A percentile compares a stretch with the other conserved stretches of the same genome.
phyloP scores from a whole-genome alignment of 331 rosid genomes.

The Pyracantha coccinea region DNA sequence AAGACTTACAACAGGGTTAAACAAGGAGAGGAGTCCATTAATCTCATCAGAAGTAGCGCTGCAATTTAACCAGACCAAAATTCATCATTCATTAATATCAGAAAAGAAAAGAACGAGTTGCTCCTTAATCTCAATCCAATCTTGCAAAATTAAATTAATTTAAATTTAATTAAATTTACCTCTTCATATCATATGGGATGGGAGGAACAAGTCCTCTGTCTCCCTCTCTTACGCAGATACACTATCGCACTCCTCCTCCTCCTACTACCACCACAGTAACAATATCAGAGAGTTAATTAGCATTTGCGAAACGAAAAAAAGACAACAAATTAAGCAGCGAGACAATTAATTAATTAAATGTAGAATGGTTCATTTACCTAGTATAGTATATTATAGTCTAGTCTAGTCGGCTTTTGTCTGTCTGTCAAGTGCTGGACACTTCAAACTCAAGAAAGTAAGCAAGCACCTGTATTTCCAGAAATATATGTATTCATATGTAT shows the following conservation, averaged over 20 bases:
- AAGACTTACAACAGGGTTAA: not conserved
- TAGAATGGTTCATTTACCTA: not conserved
- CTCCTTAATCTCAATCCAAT: not conserved
- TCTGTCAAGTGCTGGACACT: not conserved
- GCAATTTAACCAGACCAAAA: not conserved
- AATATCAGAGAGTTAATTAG: too few relatives aligned
- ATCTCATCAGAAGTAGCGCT: not conserved
- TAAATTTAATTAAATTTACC: not conserved
- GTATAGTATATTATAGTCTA: not conserved
- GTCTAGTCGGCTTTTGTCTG: not conserved
- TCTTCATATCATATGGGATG: not conserved
- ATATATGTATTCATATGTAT: not conserved
- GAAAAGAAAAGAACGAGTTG: not conserved
- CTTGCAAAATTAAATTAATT: not conserved
- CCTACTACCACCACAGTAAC: too few relatives aligned
- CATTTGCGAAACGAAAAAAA: too few relatives aligned
- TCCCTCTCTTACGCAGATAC: too few relatives aligned
- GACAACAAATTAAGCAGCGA: too few relatives aligned
- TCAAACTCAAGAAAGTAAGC: not conserved
- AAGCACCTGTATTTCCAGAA: not conserved
- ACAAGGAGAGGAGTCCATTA: constrained; percentile 4
- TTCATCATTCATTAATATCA: not conserved
- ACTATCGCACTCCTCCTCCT: too few relatives aligned
- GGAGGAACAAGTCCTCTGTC: too few relatives aligned
- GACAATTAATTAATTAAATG: too few relatives aligned